Percentiles rank a stretch among this genome's conserved stretches.
Evolutionary conservation across 2,329 filamentous ascomycete species (phyloP).

Genomic region (Monosporascus sp.): DNA sequence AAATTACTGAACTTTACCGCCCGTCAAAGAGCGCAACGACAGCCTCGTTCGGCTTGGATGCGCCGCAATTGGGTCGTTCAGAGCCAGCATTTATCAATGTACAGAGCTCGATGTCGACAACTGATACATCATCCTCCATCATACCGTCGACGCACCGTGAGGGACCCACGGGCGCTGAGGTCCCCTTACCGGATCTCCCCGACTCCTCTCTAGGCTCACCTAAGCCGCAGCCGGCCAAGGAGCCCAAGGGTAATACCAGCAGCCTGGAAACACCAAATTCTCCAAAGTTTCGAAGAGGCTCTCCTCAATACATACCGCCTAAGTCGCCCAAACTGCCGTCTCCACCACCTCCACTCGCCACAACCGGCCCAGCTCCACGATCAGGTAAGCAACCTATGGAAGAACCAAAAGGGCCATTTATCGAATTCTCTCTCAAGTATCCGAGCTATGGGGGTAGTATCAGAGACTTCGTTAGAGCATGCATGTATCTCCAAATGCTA

Average conservation of each 20-base stretch:
- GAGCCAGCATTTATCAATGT: not conserved
- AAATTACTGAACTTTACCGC: constrained; percentile 11
- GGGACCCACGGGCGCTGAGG: not conserved
- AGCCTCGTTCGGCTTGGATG: constrained; percentile 2
- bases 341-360: constrained; percentile 1
- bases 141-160: constrained; percentile 21
- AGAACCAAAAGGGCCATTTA: constrained; percentile 17
- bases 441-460: constrained; percentile 23
- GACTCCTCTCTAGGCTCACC: not conserved
- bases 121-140: constrained; percentile 18
- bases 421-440: constrained; percentile 22
- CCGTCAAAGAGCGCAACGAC: constrained; percentile 6
- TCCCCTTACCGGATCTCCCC: not conserved
- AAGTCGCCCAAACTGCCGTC: constrained; percentile 6
- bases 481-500: constrained; percentile 22
- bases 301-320: constrained; percentile 10
- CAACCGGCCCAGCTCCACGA: not conserved
- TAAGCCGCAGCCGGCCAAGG: not conserved
- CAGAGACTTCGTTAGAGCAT: constrained; percentile 25
- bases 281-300: constrained; percentile 3
- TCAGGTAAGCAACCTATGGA: not conserved
- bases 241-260: not conserved
- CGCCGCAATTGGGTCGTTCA: not conserved
- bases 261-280: not conserved
- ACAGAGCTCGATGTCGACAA: constrained; percentile 13